These are phyloP conservation scores for Candida insectorum DNA, from an alignment of 805 yeast species.

Conservation along the genomic window DNA sequence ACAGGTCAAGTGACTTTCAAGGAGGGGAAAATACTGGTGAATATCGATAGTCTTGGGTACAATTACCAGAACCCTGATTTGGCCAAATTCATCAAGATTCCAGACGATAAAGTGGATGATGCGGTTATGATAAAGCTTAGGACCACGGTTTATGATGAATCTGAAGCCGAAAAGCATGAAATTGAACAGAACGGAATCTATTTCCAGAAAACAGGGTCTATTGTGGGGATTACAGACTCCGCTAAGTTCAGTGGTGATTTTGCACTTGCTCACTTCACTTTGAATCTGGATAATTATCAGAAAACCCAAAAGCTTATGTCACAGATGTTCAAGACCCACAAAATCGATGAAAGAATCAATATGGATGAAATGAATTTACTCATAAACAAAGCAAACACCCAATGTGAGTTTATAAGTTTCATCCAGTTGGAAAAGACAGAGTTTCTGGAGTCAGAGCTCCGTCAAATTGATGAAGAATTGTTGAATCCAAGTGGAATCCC, in stretches of 20 bases:
- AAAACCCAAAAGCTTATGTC: slow-evolving; percentile 42
- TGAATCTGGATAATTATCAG: slow-evolving; percentile 40
- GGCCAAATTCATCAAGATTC: slow-evolving; percentile 10
- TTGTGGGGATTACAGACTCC: slow-evolving; percentile 55
- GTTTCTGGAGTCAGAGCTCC: slow-evolving; percentile 49
- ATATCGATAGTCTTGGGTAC: slow-evolving; percentile 19
- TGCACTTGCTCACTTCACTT: slow-evolving; percentile 56
- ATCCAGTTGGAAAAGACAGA: slow-evolving; percentile 67
- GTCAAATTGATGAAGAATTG: slow-evolving; percentile 68
- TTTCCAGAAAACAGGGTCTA: slow-evolving; percentile 62
- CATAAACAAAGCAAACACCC: slow-evolving; percentile 29
- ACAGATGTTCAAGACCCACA: slow-evolving; percentile 43
- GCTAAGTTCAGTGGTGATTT: slow-evolving; percentile 63
- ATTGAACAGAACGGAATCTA: slow-evolving; percentile 59
- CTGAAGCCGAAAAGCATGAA: slow-evolving; percentile 47
- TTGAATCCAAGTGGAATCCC: slow-evolving; percentile 78
- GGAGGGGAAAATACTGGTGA: slow-evolving; percentile 24
- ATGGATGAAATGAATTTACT: slow-evolving; percentile 35
- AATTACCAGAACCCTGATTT: slow-evolving; percentile 20
- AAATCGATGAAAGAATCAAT: slow-evolving; percentile 34
- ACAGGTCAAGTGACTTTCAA: slow-evolving; percentile 28
- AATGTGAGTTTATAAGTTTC: slow-evolving; percentile 71
- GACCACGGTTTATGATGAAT: slow-evolving; percentile 35
- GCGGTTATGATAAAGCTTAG: slow-evolving; percentile 32
- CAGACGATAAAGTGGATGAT: slow-evolving; percentile 20